Base-by-base conservation (phyloP, 2,329 filamentous ascomycete species). In the Xylariaceae sp. region DNA sequence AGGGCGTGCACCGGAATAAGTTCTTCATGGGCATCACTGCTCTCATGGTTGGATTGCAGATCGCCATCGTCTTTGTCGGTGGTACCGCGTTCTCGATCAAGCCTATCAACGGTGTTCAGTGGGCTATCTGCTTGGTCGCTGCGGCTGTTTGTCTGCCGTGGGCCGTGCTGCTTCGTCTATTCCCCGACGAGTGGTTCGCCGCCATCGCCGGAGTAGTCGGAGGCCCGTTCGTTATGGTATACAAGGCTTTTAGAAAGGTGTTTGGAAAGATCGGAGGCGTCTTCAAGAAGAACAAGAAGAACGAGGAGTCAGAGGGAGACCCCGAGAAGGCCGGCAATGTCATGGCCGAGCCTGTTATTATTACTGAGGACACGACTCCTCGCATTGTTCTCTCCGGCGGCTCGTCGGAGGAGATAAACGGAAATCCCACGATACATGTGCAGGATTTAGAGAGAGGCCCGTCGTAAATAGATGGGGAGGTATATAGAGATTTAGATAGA, bases 21-120 rank as follows among this genome's bases (percentile, higher is more conserved):
- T 84, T 83, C 72, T 86, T 86, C 68, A 76, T 85, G 48, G 70
- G 75, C 45, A 84, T 86, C 68, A 82, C 81, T 58, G 67, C 73
- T 49, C 73, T 86, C 65, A 86, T 86, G 76, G 73, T 86, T 50
- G 82, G 77, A 9, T 76, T 80, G 1, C 83, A 86, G 64, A 70
- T 84, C 55, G 71, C 80, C 56, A 86, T 86, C 64, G 74, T 85
- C 65, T 84, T 82, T 58, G 74, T 85, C 10, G 83, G 83, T 17
- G 80, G 80, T 39, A 70, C 73, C 15, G 82, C 81, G 1, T 84
- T 85, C 70, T 73, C 77, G 23, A 80, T 84, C 64, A 75, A 75
- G 37, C 69, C 70, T 34, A 73, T 84, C 64, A 75, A 77, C 55
- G 81, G 79, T 1, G 66, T 70, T 1, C 81, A 84, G 68, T 84